phyloP scores from a whole-genome alignment of 148 eudicot species.

The Salicornia ramosissima region DNA sequence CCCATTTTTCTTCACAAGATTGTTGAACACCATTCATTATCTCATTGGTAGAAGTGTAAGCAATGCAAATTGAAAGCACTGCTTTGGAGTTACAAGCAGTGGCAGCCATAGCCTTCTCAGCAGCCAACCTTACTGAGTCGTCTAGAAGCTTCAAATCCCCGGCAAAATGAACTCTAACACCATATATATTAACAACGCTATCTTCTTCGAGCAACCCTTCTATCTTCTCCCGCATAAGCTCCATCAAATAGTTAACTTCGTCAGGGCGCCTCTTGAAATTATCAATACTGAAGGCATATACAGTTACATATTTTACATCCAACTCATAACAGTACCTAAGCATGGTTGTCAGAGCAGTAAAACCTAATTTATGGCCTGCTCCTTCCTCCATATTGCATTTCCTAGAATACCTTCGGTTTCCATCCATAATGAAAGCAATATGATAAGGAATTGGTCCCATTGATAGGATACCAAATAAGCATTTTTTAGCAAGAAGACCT shows the following conservation, averaged over 20 bases:
- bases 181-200: constrained; percentile 56
- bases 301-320: constrained; percentile 49
- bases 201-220: constrained; percentile 49
- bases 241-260: constrained; percentile 59
- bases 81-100: constrained; percentile 55
- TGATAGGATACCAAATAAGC: constrained; percentile 40
- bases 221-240: constrained; percentile 60
- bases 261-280: constrained; percentile 61
- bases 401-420: constrained; percentile 65
- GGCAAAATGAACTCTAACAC: constrained; percentile 54
- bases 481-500: constrained; percentile 31
- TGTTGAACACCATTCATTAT: constrained; percentile 51
- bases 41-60: constrained; percentile 70
- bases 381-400: constrained; percentile 47
- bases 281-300: constrained; percentile 70
- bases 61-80: constrained; percentile 53
- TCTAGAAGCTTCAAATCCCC: constrained; percentile 55
- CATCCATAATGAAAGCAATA: constrained; percentile 73
- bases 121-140: constrained; percentile 50
- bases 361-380: constrained; percentile 49
- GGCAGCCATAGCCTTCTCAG: constrained; percentile 55
- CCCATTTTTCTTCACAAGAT: constrained; percentile 53
- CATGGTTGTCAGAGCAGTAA: constrained; percentile 41
- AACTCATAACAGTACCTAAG: constrained; percentile 56
- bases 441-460: constrained; percentile 54